Evolutionary conservation across 768 basidiomycete genomes (phyloP).

Genomic region (Lactarius sanguifluus): DNA sequence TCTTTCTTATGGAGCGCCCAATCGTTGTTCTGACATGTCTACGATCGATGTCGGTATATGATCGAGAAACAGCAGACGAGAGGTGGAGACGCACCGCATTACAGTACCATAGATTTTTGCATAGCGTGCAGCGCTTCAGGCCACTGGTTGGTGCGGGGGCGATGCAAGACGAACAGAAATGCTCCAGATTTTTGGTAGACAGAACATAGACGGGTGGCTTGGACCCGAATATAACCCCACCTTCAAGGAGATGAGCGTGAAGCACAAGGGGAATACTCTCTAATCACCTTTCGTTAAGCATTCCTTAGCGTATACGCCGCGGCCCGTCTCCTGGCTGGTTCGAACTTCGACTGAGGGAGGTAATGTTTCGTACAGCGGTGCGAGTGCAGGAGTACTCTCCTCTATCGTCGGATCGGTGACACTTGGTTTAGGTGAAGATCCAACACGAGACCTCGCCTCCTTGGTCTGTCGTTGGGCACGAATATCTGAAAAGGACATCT

Average conservation of each 20-base stretch:
- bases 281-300: conserved; percentile 22
- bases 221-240: conserved; percentile 54
- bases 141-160: conserved; percentile 38
- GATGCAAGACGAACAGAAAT: conserved; percentile 71
- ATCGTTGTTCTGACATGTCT: conserved; percentile 72
- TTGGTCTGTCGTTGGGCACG: conserved; percentile 22
- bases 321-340: conserved; percentile 19
- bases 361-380: conserved; percentile 13
- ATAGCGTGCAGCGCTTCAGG: conserved; percentile 73
- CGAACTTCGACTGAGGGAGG: conserved; percentile 21
- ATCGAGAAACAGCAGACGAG: conserved; percentile 7
- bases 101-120: conserved; percentile 75
- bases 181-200: conserved; percentile 58
- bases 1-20: conserved; percentile 78
- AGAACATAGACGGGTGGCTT: conserved; percentile 64
- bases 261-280: background rate
- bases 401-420: background rate
- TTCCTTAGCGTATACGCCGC: conserved; percentile 31
- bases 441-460: conserved; percentile 22
- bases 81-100: conserved; percentile 50
- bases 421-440: conserved; percentile 7
- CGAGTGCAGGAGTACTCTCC: background rate
- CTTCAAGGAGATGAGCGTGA: conserved; percentile 39
- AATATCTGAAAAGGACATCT: conserved; percentile 22
- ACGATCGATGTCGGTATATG: conserved; percentile 4